Evolutionary conservation across 2,329 filamentous ascomycete genomes (phyloP).

Genomic region (Neopestalotiopsis clavispora): DNA sequence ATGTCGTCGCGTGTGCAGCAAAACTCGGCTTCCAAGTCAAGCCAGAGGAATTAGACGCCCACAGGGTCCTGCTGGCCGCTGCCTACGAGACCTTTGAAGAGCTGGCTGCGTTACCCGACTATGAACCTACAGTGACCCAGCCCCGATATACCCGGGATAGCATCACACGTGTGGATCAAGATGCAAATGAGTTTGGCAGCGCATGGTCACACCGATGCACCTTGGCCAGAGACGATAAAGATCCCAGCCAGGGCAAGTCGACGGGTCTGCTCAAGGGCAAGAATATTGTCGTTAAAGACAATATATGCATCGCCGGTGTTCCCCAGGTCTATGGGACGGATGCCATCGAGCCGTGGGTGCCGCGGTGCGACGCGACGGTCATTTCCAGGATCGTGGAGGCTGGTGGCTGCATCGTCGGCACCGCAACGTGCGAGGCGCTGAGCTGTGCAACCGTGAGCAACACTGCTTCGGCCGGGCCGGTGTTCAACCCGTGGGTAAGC

Average conservation of each 20-base stretch:
- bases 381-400: conserved; percentile 55
- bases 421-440: conserved; percentile 58
- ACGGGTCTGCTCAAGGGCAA: conserved; percentile 42
- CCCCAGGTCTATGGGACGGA: conserved; percentile 59
- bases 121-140: conserved; percentile 46
- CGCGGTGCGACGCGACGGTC: conserved; percentile 57
- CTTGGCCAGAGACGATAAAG: conserved; percentile 40
- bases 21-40: conserved; percentile 43
- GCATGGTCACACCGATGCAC: conserved; percentile 55
- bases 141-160: conserved; percentile 49
- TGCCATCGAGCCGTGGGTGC: conserved; percentile 53
- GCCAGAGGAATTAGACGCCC: conserved; percentile 39
- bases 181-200: conserved; percentile 50
- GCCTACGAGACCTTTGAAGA: conserved; percentile 56
- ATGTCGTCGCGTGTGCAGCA: conserved; percentile 24
- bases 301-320: conserved; percentile 57
- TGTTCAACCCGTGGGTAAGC: conserved; percentile 50
- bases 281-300: conserved; percentile 58
- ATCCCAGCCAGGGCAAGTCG: background rate
- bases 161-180: conserved; percentile 41
- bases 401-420: conserved; percentile 55
- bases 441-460: conserved; percentile 51
- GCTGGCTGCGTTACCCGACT: conserved; percentile 50
- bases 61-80: conserved; percentile 50
- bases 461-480: conserved; percentile 48